These are phyloP conservation scores for Boletus hoseneyae DNA, from an alignment of 1,284 basidiomycete genomes.

Conservation along the genomic window DNA sequence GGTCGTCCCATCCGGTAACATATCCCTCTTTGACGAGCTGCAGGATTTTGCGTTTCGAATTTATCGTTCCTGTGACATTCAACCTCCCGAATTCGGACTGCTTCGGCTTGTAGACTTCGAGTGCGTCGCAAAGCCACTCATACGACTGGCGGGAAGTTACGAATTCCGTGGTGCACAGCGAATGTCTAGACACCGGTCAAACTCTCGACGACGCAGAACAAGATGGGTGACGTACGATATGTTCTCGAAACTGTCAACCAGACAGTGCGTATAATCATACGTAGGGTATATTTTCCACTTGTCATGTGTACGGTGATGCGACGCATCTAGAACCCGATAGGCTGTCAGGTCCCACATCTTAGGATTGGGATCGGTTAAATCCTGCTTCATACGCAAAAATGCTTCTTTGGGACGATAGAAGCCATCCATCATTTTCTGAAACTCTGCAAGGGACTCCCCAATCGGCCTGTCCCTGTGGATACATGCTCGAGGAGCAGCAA, in stretches of 20 bases:
- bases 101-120: slow-evolving; percentile 96
- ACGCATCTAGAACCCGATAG: slow-evolving; percentile 88
- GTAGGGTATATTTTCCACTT: slow-evolving; percentile 97
- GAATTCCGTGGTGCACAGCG: slow-evolving; percentile 96
- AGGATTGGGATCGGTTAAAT: slow-evolving; percentile 90
- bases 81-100: slow-evolving; percentile 98
- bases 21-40: slow-evolving; percentile 83
- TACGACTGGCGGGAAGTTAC: slow-evolving; percentile 96
- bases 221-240: slow-evolving; percentile 74
- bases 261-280: slow-evolving; percentile 98
- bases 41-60: slow-evolving; percentile 95
- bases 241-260: slow-evolving; percentile 98
- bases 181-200: slow-evolving; percentile 63
- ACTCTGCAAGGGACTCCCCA: slow-evolving; percentile 83
- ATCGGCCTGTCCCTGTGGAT: slow-evolving; percentile 81
- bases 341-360: slow-evolving; percentile 99
- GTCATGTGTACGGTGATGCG: slow-evolving; percentile 91
- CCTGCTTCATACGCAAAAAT: slow-evolving; percentile 97
- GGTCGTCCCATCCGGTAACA: slow-evolving; percentile 97
- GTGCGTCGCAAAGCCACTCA: slow-evolving; percentile 97
- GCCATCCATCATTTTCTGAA: slow-evolving; percentile 92
- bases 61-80: slow-evolving; percentile 92
- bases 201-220: background rate
- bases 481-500: slow-evolving; percentile 83
- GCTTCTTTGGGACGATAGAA: slow-evolving; percentile 89